Conservation (phyloP, 768 basidiomycete genomes). For the Leucosporidium yakuticum region DNA sequence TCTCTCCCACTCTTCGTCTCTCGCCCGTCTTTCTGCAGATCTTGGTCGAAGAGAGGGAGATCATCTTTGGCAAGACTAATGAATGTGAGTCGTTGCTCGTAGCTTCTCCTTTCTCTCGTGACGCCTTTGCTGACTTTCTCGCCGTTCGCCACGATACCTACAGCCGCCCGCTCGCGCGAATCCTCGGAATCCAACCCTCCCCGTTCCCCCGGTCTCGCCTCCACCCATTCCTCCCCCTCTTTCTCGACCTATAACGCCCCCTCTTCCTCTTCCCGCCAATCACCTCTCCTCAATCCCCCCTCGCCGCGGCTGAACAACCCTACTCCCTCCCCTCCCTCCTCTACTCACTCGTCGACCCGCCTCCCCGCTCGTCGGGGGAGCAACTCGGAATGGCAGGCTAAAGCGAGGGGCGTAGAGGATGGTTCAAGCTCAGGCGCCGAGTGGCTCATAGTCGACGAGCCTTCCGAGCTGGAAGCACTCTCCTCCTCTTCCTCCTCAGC, state of each 20-base stretch:
- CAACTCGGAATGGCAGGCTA: no score
- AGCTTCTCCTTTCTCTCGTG: neutral
- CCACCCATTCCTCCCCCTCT: no score
- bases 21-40: conserved; percentile 33
- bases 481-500: no score
- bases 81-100: conserved; percentile 7
- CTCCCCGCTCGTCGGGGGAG: no score
- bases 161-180: conserved; percentile 8
- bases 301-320: neutral
- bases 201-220: neutral
- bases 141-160: no score
- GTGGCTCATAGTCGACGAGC: no score
- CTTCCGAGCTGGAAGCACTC: no score
- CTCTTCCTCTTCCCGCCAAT: neutral
- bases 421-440: no score
- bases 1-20: conserved; percentile 36
- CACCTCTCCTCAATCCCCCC: neutral
- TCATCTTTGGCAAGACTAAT: conserved; percentile 23
- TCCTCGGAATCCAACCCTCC: neutral
- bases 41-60: conserved; percentile 34
- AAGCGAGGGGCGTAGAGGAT: no score
- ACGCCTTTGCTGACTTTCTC: neutral
- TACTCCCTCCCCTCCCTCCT: neutral
- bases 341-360: no score
- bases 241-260: neutral